Evolutionary conservation across 2,329 filamentous ascomycete genomes (phyloP).

Genomic region (Fusarium pseudoanthophilum): DNA sequence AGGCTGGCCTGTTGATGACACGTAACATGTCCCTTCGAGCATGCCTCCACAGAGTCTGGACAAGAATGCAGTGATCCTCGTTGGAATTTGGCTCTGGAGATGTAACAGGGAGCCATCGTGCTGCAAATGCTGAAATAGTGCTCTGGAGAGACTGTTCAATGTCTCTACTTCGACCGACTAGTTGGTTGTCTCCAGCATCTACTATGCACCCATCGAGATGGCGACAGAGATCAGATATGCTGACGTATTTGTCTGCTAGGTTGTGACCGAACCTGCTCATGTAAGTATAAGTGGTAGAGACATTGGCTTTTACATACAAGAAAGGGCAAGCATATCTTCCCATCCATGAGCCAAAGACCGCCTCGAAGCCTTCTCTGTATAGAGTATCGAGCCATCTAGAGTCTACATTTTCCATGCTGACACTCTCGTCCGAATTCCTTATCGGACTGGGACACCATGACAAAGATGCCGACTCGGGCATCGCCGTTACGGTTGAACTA

Average conservation of each 20-base stretch:
- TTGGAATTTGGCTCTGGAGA: constrained; percentile 2
- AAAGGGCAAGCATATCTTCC: constrained; percentile 56
- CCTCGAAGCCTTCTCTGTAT: constrained; percentile 52
- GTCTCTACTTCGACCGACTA: constrained; percentile 24
- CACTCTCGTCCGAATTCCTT: not conserved
- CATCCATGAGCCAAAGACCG: constrained; percentile 56
- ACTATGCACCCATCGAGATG: constrained; percentile 52
- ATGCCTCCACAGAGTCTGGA: constrained; percentile 48
- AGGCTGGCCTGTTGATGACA: constrained; percentile 54
- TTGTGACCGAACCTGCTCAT: constrained; percentile 38
- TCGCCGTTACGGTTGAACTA: not conserved
- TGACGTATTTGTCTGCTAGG: constrained; percentile 46
- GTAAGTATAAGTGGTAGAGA: not conserved
- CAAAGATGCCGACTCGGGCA: not conserved
- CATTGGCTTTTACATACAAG: constrained; percentile 44
- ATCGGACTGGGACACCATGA: not conserved
- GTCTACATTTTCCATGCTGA: constrained; percentile 22
- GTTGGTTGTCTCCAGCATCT: constrained; percentile 25
- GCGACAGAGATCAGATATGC: constrained; percentile 45
- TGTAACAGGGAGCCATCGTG: constrained; percentile 46
- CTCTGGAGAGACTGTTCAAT: constrained; percentile 44
- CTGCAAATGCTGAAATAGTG: constrained; percentile 45
- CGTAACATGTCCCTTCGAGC: constrained; percentile 53
- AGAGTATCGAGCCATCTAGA: constrained; percentile 44
- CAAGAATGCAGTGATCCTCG: constrained; percentile 23